Conservation (phyloP, 768 basidiomycete species). For the Kwoniella botswanensis region DNA sequence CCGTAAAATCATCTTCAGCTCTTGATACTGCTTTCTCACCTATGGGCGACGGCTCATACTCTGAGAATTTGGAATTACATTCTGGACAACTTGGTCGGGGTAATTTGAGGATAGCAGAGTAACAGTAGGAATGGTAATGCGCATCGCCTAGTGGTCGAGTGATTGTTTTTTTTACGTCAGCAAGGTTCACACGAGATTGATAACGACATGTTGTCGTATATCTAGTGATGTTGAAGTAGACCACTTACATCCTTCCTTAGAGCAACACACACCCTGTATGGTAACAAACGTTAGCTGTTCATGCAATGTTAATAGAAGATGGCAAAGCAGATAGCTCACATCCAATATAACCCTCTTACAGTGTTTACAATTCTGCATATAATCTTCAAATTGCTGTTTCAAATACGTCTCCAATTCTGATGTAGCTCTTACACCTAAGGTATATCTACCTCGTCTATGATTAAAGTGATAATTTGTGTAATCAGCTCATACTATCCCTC, state of each 20-base stretch:
- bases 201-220: too few relatives aligned
- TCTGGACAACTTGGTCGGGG: constrained; percentile 33
- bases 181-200: neutral
- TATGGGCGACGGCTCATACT: constrained; percentile 27
- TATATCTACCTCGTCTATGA: constrained; percentile 47
- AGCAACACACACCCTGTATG: constrained; percentile 38
- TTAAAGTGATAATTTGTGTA: too few relatives aligned
- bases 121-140: constrained; percentile 49
- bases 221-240: too few relatives aligned
- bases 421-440: constrained; percentile 40
- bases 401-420: constrained; percentile 50
- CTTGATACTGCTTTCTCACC: constrained; percentile 47
- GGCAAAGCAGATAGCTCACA: constrained; percentile 30
- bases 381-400: constrained; percentile 40
- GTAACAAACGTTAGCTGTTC: constrained; percentile 4
- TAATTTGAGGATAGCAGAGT: constrained; percentile 21
- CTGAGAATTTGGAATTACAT: constrained; percentile 36
- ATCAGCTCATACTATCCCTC: too few relatives aligned
- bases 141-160: constrained; percentile 31
- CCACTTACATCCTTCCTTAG: constrained; percentile 34
- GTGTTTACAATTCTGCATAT: constrained; percentile 41
- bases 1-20: constrained; percentile 34
- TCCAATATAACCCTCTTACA: constrained; percentile 47
- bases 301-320: neutral
- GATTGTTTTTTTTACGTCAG: neutral